Conservation (phyloP, 306 rosid genomes). For the Quercus variabilis region DNA sequence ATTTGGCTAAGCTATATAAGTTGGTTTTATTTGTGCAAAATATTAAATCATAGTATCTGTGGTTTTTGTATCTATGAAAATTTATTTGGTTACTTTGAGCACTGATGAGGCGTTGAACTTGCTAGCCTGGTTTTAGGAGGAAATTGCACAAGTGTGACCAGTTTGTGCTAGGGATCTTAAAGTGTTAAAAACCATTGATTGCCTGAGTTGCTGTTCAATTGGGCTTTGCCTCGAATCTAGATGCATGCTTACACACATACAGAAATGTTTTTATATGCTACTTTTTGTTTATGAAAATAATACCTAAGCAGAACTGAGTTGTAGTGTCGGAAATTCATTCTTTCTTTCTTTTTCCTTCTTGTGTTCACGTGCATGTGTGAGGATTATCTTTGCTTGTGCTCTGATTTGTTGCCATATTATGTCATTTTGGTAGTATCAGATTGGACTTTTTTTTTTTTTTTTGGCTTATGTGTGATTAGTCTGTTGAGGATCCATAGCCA, state of each 20-base stretch:
- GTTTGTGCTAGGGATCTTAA: not conserved
- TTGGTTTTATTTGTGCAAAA: not conserved
- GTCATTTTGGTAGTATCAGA: not conserved
- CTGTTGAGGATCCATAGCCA: too few species aligned
- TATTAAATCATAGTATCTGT: not conserved
- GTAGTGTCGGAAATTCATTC: not conserved
- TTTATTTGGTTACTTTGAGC: not conserved
- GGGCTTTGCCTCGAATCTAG: not conserved
- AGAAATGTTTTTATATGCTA: not conserved
- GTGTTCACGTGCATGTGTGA: not conserved
- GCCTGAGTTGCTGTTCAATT: not conserved
- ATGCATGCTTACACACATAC: too few species aligned
- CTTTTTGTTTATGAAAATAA: not conserved
- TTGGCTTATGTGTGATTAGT: constrained; percentile 32
- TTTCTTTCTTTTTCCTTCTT: not conserved
- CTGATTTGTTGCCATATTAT: constrained; percentile 3
- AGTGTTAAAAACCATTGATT: not conserved
- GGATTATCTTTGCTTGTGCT: constrained; percentile 18
- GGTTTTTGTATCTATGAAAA: not conserved
- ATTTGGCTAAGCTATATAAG: not conserved
- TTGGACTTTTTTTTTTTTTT: constrained; percentile 7
- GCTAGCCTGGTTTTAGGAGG: not conserved
- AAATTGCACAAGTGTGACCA: not conserved
- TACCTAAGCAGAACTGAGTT: not conserved
- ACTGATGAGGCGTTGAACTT: not conserved